These are phyloP conservation scores for Pythium sp. DNA, from an alignment of 352 stramenopile species.

Conservation along the genomic window DNA sequence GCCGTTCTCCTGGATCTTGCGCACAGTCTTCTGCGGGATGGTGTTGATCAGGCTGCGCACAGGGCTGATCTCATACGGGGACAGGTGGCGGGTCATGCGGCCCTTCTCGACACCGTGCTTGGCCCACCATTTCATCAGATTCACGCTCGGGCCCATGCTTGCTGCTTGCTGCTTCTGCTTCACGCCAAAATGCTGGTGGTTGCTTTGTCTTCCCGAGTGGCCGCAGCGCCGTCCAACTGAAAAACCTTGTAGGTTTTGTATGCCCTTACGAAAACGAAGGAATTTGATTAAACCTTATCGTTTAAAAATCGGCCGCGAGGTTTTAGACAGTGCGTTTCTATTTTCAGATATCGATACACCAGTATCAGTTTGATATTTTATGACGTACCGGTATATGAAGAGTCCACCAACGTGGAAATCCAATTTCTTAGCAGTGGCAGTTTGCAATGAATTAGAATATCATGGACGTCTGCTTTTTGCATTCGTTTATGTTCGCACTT, in stretches of 20 bases:
- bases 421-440: too few species aligned
- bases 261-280: not conserved
- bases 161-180: slow-evolving; percentile 12
- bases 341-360: not conserved
- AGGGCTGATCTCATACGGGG: slow-evolving; percentile 64
- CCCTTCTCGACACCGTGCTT: slow-evolving; percentile 66
- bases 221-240: not conserved
- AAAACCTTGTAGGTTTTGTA: not conserved
- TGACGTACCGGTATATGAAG: not conserved
- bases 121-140: slow-evolving; percentile 69
- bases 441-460: too few species aligned
- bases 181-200: slow-evolving; percentile 26
- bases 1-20: slow-evolving; percentile 82
- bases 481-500: too few species aligned
- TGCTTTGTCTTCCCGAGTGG: not conserved
- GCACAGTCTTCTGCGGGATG: slow-evolving; percentile 70
- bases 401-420: too few species aligned
- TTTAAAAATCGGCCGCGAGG: not conserved
- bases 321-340: not conserved
- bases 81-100: slow-evolving; percentile 67
- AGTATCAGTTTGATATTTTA: not conserved
- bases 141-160: slow-evolving; percentile 41
- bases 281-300: not conserved
- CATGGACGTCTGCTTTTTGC: too few species aligned
- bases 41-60: slow-evolving; percentile 68